Evolutionary conservation across 371 early-diverging fungal species (phyloP).

Genomic region (Basidiobolus meristosporus): DNA sequence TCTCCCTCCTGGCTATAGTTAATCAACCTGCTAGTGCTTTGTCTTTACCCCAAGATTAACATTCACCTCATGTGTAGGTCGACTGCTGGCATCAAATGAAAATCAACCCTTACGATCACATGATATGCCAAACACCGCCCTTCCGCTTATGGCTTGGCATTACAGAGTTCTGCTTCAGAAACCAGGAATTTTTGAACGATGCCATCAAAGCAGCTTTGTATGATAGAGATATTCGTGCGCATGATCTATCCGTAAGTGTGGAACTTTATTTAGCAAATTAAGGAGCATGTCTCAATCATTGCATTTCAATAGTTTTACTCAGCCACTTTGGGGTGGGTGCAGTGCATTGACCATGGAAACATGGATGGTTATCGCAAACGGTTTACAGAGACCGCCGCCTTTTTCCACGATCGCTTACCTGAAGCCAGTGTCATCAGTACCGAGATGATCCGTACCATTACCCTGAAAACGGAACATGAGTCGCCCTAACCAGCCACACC

Average conservation of each 20-base stretch:
- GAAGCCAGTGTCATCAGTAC: slow-evolving; percentile 53
- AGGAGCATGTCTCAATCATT: neutral
- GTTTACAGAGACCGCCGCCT: slow-evolving; percentile 62
- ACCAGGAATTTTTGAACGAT: slow-evolving; percentile 52
- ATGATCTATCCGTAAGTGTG: slow-evolving; percentile 41
- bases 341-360: slow-evolving; percentile 59
- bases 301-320: slow-evolving; percentile 47
- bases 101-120: slow-evolving; percentile 81
- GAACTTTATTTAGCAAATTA: neutral
- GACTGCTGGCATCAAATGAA: slow-evolving; percentile 78
- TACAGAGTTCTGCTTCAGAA: slow-evolving; percentile 75
- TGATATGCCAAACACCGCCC: slow-evolving; percentile 89
- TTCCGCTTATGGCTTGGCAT: slow-evolving; percentile 91
- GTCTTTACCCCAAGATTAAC: neutral
- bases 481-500: too few relatives aligned
- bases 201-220: slow-evolving; percentile 67
- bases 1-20: slow-evolving; percentile 80
- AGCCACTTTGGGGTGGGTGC: slow-evolving; percentile 82
- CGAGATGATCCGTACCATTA: slow-evolving; percentile 42
- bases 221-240: slow-evolving; percentile 62
- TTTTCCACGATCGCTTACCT: slow-evolving; percentile 55
- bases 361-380: slow-evolving; percentile 69
- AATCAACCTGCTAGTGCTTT: neutral
- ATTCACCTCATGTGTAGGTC: slow-evolving; percentile 9
- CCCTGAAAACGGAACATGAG: too few relatives aligned